These are phyloP conservation scores for Cyberlindnera maritima DNA, from an alignment of 805 yeast species.

Conservation along the genomic window DNA sequence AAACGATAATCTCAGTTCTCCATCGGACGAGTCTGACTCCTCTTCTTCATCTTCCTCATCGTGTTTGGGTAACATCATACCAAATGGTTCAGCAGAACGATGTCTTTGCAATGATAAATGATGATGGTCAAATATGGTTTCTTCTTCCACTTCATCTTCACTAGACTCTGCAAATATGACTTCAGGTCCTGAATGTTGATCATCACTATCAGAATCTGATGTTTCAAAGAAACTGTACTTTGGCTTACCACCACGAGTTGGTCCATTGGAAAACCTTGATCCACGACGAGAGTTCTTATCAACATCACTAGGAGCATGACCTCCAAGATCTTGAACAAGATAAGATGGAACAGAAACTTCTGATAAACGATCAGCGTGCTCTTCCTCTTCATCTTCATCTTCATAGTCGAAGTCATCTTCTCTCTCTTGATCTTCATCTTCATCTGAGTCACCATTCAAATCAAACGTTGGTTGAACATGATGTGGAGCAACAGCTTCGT, in stretches of 20 bases:
- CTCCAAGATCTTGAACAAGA: slow-evolving; percentile 13
- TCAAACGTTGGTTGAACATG: slow-evolving; percentile 17
- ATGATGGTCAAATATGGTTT: neutral
- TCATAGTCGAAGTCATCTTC: slow-evolving; percentile 7
- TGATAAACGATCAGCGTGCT: slow-evolving; percentile 7
- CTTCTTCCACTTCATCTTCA: slow-evolving; percentile 4
- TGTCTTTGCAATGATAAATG: neutral
- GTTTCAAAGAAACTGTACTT: slow-evolving; percentile 27
- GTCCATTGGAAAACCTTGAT: slow-evolving; percentile 14
- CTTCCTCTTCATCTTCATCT: slow-evolving; percentile 6
- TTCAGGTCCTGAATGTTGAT: slow-evolving; percentile 14
- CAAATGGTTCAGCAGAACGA: slow-evolving; percentile 2
- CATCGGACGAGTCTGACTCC: slow-evolving; percentile 5
- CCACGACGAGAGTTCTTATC: neutral
- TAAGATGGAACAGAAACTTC: slow-evolving; percentile 20
- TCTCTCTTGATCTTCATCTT: slow-evolving; percentile 5
- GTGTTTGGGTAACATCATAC: slow-evolving; percentile 4
- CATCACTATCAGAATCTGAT: slow-evolving; percentile 15
- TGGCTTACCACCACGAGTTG: slow-evolving; percentile 19
- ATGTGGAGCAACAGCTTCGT: slow-evolving; percentile 23
- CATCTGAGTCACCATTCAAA: slow-evolving; percentile 10
- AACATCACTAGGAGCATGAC: neutral
- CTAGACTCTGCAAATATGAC: slow-evolving; percentile 17
- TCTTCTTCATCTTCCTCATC: slow-evolving; percentile 40
- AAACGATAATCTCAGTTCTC: slow-evolving; percentile 10